phyloP scores from a whole-genome alignment of 495 filamentous ascomycete genomes.

The Xylaria castorea region DNA sequence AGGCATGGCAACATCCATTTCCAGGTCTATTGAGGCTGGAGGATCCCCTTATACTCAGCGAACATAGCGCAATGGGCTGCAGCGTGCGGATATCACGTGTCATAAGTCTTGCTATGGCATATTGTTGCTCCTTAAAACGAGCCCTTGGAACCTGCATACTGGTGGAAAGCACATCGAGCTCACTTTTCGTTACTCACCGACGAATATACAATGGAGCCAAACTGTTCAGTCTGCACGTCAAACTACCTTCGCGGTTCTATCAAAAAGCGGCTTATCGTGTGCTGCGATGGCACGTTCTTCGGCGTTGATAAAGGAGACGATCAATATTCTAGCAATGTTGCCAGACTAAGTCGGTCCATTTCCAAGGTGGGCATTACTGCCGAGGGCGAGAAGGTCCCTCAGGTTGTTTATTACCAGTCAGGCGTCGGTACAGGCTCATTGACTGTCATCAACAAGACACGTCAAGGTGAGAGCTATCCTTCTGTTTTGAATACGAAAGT shows the following conservation, averaged over 20 bases:
- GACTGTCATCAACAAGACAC: slow-evolving; percentile 17
- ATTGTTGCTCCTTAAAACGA: not conserved
- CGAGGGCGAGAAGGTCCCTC: slow-evolving; percentile 21
- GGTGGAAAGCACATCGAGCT: not conserved
- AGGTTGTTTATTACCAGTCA: slow-evolving; percentile 37
- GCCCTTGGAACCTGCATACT: not conserved
- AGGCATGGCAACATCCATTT: slow-evolving; percentile 1
- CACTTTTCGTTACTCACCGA: not conserved
- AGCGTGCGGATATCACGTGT: not conserved
- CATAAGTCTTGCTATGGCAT: not conserved
- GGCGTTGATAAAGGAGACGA: slow-evolving; percentile 13
- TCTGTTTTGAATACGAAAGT: not conserved
- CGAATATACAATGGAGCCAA: not conserved
- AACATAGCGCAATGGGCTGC: not conserved
- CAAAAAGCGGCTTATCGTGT: slow-evolving; percentile 33
- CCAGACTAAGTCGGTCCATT: slow-evolving; percentile 8
- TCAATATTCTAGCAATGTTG: slow-evolving; percentile 15
- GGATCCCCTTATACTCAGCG: not conserved
- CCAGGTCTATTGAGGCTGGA: not conserved
- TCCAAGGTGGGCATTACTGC: slow-evolving; percentile 27
- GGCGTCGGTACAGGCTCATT: slow-evolving; percentile 30
- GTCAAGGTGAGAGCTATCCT: not conserved
- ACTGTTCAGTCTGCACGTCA: slow-evolving; percentile 7
- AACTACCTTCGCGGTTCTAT: slow-evolving; percentile 14
- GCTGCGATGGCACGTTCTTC: slow-evolving; percentile 35